Percentiles rank a stretch among this genome's conserved stretches.
phyloP scores from a whole-genome alignment of 1,284 basidiomycete genomes.

The Trametes versicolor region DNA sequence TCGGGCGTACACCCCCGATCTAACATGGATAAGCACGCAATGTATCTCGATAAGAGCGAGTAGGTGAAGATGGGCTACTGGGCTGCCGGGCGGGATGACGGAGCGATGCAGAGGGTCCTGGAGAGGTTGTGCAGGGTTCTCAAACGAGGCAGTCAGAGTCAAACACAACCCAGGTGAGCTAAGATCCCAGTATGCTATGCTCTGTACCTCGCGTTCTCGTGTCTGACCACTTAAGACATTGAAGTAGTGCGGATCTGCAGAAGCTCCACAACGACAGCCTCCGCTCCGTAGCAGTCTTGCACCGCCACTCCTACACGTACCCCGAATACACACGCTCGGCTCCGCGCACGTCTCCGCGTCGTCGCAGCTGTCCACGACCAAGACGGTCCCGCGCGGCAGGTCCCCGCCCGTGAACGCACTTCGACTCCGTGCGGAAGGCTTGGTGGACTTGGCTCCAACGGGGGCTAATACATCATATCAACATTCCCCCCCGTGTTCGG shows the following conservation, averaged over 20 bases:
- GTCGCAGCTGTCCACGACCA: conserved; percentile 92
- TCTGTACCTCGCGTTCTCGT: not conserved
- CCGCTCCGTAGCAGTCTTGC: conserved; percentile 86
- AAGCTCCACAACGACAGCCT: conserved; percentile 80
- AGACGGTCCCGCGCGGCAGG: conserved; percentile 92
- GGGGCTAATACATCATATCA: no score
- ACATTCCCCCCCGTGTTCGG: conserved; percentile 32
- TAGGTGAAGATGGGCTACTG: conserved; percentile 75
- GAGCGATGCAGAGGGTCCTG: conserved; percentile 77
- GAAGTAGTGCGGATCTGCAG: conserved; percentile 67
- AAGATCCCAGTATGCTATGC: not conserved
- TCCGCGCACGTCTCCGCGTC: conserved; percentile 93
- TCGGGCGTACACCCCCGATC: conserved; percentile 95
- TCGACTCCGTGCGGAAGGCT: no score
- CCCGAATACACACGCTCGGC: conserved; percentile 82
- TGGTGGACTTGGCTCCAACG: no score
- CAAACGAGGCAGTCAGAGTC: conserved; percentile 92
- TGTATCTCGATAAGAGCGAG: conserved; percentile 79
- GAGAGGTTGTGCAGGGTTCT: conserved; percentile 85
- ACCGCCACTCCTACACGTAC: conserved; percentile 94
- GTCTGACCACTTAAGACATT: conserved; percentile 54
- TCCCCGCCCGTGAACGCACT: conserved; percentile 97
- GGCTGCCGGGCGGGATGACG: conserved; percentile 76
- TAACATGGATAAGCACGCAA: conserved; percentile 79
- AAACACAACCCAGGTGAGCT: conserved; percentile 76